Percentiles rank a stretch among this genome's conserved stretches.
Conservation (phyloP, 176 grass and related monocot genomes). For the Hsuehochloa calcarea region DNA sequence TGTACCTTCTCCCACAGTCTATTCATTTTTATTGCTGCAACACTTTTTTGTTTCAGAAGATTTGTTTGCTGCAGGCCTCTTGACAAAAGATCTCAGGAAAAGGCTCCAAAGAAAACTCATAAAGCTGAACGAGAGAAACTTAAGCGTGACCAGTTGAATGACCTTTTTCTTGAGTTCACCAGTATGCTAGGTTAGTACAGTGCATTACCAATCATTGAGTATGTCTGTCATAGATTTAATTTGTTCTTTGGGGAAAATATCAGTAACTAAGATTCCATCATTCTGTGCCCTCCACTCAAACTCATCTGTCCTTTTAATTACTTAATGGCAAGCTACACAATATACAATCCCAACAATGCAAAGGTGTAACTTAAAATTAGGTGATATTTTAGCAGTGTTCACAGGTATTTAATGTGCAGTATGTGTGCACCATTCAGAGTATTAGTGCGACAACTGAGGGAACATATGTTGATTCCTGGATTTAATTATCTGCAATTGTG, state of each 20-base stretch:
- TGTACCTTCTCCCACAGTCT: not conserved
- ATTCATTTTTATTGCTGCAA: not conserved
- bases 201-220: not conserved
- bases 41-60: constrained; percentile 9
- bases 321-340: constrained; percentile 11
- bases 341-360: not conserved
- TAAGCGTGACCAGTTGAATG: constrained; percentile 79
- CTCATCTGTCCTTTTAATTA: constrained; percentile 9
- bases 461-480: constrained; percentile 27
- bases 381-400: constrained; percentile 17
- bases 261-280: not conserved
- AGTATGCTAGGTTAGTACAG: constrained; percentile 62
- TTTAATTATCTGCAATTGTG: constrained; percentile 10
- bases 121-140: constrained; percentile 83
- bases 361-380: constrained; percentile 19
- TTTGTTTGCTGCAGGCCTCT: constrained; percentile 39
- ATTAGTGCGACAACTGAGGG: constrained; percentile 3
- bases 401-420: not conserved
- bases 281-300: constrained; percentile 13
- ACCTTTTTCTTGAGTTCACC: constrained; percentile 65
- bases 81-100: constrained; percentile 51
- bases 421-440: not conserved
- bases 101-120: constrained; percentile 64
- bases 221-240: constrained; percentile 18
- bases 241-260: not conserved